These are phyloP conservation scores for Boletus vinaceobasis DNA, from an alignment of 768 basidiomycete genomes.

Conservation along the genomic window DNA sequence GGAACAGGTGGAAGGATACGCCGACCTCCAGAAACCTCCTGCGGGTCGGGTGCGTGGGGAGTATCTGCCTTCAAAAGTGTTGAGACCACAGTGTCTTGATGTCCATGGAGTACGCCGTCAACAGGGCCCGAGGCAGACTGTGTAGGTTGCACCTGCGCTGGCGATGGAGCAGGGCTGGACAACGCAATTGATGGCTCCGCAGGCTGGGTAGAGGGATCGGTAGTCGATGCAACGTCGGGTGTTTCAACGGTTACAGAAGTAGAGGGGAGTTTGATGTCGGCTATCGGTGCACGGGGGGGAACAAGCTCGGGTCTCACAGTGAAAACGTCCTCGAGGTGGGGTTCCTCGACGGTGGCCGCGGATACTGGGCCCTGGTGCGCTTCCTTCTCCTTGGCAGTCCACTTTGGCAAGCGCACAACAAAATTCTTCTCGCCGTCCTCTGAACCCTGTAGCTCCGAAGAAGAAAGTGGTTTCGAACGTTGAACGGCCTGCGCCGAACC, in stretches of 20 bases:
- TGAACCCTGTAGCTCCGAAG: conserved; percentile 25
- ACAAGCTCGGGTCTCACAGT: conserved; percentile 52
- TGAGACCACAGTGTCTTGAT: conserved; percentile 25
- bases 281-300: conserved; percentile 24
- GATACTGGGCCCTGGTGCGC: conserved; percentile 7
- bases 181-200: conserved; percentile 3
- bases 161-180: conserved; percentile 7
- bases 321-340: conserved; percentile 53
- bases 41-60: conserved; percentile 18
- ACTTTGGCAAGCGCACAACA: conserved; percentile 55
- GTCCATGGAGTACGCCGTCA: conserved; percentile 25
- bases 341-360: conserved; percentile 32
- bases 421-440: conserved; percentile 46
- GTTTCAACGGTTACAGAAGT: conserved; percentile 19
- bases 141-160: conserved; percentile 11
- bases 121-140: conserved; percentile 6
- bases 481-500: conserved; percentile 20
- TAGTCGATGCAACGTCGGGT: not conserved
- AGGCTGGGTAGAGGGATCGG: conserved; percentile 11
- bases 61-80: conserved; percentile 31
- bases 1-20: conserved; percentile 37
- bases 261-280: conserved; percentile 27
- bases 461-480: conserved; percentile 13
- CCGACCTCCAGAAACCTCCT: conserved; percentile 19
- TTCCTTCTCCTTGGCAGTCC: conserved; percentile 36